Percentiles rank a stretch among this genome's conserved stretches.
These are phyloP conservation scores for Fusarium concolor DNA, from an alignment of 2,329 filamentous ascomycete genomes.

Conservation along the genomic window DNA sequence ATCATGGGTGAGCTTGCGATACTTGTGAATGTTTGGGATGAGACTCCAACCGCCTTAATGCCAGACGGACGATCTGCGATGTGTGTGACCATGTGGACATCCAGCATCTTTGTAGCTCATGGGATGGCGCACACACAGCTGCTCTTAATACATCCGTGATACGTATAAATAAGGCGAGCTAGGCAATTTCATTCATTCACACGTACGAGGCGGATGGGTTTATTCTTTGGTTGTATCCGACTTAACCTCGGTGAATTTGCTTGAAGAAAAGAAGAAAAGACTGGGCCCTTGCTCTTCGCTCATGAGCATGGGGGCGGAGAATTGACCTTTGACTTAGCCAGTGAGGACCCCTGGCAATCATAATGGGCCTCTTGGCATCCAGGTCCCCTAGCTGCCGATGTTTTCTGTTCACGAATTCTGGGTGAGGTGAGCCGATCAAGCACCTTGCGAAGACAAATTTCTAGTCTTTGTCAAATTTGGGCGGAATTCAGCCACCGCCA, in stretches of 20 bases:
- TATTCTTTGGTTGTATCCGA: slow-evolving; percentile 1
- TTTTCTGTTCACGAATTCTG: slow-evolving; percentile 31
- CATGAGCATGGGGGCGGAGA: slow-evolving; percentile 29
- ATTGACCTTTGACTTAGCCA: slow-evolving; percentile 14
- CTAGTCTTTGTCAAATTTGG: slow-evolving; percentile 12
- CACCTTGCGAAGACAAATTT: slow-evolving; percentile 15
- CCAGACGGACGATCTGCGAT: slow-evolving; percentile 9
- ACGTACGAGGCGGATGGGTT: neutral
- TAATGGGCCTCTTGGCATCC: slow-evolving; percentile 27
- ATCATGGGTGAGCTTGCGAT: slow-evolving; percentile 33
- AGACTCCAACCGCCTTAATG: slow-evolving; percentile 19
- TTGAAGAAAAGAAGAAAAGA: slow-evolving; percentile 30
- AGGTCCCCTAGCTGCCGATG: slow-evolving; percentile 26
- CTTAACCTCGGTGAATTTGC: slow-evolving; percentile 45
- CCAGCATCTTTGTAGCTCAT: slow-evolving; percentile 9
- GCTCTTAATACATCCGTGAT: neutral
- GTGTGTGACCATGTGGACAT: slow-evolving; percentile 9
- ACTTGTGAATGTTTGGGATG: slow-evolving; percentile 16
- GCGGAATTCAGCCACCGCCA: slow-evolving; percentile 19
- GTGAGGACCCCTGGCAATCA: slow-evolving; percentile 29
- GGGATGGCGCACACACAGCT: neutral
- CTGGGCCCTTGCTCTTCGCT: slow-evolving; percentile 19
- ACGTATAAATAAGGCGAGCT: neutral
- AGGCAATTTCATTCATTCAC: neutral
- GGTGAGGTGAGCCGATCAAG: slow-evolving; percentile 38